These are phyloP conservation scores for Cenchrus americanus DNA, from an alignment of 176 grass and related monocot species.

Conservation along the genomic window DNA sequence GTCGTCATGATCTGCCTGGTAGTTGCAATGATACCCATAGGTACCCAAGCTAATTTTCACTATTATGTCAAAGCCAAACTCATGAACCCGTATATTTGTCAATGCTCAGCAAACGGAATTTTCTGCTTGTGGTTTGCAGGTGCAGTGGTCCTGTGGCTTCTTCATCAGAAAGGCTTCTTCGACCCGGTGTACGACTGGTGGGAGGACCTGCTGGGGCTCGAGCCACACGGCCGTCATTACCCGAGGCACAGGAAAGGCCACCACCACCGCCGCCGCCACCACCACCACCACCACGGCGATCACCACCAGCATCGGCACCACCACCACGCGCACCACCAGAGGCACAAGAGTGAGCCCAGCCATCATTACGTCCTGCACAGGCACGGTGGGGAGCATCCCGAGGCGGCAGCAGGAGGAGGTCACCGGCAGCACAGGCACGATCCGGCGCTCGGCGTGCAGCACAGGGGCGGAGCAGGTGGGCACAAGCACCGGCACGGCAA, in stretches of 20 bases:
- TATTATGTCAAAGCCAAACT: not conserved
- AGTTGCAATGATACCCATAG: constrained; percentile 50
- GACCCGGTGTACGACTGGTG: constrained; percentile 44
- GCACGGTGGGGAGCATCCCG: not conserved
- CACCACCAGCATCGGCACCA: constrained; percentile 26
- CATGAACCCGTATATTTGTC: not conserved
- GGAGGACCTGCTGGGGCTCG: constrained; percentile 45
- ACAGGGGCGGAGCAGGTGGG: not conserved
- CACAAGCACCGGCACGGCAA: not conserved
- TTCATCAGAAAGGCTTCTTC: not conserved
- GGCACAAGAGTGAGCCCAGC: not conserved
- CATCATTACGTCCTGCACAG: constrained; percentile 45
- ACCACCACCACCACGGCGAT: constrained; percentile 19
- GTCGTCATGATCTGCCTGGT: constrained; percentile 61
- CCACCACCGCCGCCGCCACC: not conserved
- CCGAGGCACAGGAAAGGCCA: constrained; percentile 29
- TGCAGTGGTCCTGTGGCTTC: not conserved
- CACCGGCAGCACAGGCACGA: constrained; percentile 3
- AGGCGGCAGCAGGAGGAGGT: not conserved
- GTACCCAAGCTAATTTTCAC: constrained; percentile 11
- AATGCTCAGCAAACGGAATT: not conserved
- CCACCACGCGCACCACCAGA: constrained; percentile 3
- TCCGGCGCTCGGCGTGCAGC: not conserved
- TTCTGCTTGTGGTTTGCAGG: not conserved
- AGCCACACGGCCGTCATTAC: constrained; percentile 6